Conservation (phyloP, 2,329 filamentous ascomycete species). For the Colletotrichum endophyticum region DNA sequence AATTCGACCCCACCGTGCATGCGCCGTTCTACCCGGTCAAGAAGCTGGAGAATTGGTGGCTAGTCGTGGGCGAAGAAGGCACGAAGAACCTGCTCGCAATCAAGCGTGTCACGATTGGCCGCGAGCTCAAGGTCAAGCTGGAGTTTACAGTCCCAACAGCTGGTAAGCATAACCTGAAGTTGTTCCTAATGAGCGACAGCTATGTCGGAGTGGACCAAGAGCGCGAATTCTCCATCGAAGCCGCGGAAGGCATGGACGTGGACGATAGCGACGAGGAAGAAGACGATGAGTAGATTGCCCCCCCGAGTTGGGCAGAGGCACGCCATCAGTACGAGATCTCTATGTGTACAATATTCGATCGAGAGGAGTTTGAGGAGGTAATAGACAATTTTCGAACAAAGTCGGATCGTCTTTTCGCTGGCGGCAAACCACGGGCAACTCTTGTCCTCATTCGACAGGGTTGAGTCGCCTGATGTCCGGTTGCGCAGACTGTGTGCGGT, state of each 20-base stretch:
- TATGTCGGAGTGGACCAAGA: constrained; percentile 98
- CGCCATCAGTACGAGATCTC: constrained; percentile 5
- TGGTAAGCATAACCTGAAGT: constrained; percentile 85
- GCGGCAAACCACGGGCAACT: neutral
- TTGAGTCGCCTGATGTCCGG: constrained; percentile 32
- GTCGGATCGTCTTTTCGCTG: neutral
- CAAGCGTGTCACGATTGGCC: constrained; percentile 89
- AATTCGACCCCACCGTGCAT: constrained; percentile 83
- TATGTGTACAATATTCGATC: constrained; percentile 20
- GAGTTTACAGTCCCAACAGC: constrained; percentile 88
- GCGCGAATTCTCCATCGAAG: constrained; percentile 83
- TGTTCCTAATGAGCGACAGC: constrained; percentile 96
- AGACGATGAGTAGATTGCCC: constrained; percentile 51
- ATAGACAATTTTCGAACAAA: constrained; percentile 11
- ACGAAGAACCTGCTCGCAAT: constrained; percentile 88
- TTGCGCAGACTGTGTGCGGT: constrained; percentile 32
- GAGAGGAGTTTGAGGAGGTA: constrained; percentile 9
- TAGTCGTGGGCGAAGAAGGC: constrained; percentile 92
- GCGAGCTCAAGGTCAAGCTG: constrained; percentile 77
- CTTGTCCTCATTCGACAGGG: constrained; percentile 28
- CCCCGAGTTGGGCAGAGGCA: neutral
- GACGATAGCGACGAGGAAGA: constrained; percentile 86
- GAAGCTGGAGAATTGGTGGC: constrained; percentile 99
- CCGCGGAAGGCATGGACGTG: constrained; percentile 93
- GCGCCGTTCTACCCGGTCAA: constrained; percentile 91